Percentiles rank a stretch among this genome's conserved stretches.
These are phyloP conservation scores for Tetragonia tetragonoides DNA, from an alignment of 148 eudicot genomes.

Conservation along the genomic window DNA sequence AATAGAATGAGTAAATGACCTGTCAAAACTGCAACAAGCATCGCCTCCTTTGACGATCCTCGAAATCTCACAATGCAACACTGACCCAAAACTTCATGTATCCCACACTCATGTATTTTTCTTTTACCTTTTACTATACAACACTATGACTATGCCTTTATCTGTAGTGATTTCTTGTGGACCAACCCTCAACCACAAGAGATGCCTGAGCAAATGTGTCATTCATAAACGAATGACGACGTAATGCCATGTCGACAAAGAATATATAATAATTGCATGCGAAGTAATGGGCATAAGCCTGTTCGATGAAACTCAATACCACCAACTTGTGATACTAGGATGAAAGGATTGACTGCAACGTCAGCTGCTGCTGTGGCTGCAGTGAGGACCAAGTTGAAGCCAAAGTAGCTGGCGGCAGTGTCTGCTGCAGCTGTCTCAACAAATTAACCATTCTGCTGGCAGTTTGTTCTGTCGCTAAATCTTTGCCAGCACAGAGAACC, in stretches of 20 bases:
- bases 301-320: neutral
- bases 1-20: neutral
- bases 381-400: conserved; percentile 79
- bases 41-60: conserved; percentile 42
- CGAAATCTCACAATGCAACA: conserved; percentile 24
- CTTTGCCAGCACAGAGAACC: conserved; percentile 89
- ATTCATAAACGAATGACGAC: neutral
- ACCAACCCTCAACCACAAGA: conserved; percentile 22
- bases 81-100: conserved; percentile 20
- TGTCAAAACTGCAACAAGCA: conserved; percentile 64
- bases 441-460: conserved; percentile 66
- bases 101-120: conserved; percentile 5
- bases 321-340: conserved; percentile 29
- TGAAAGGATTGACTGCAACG: conserved; percentile 79
- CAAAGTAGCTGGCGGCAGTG: conserved; percentile 75
- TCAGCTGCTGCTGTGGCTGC: conserved; percentile 92
- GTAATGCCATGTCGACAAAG: conserved; percentile 13
- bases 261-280: conserved; percentile 18
- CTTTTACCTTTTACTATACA: conserved; percentile 24
- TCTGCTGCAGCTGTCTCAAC: conserved; percentile 83
- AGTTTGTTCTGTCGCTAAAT: conserved; percentile 88
- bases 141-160: conserved; percentile 15
- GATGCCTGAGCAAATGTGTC: conserved; percentile 19
- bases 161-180: conserved; percentile 18
- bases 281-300: neutral